Conservation (phyloP, 2,329 filamentous ascomycete species). For the Juglanconis oblonga region DNA sequence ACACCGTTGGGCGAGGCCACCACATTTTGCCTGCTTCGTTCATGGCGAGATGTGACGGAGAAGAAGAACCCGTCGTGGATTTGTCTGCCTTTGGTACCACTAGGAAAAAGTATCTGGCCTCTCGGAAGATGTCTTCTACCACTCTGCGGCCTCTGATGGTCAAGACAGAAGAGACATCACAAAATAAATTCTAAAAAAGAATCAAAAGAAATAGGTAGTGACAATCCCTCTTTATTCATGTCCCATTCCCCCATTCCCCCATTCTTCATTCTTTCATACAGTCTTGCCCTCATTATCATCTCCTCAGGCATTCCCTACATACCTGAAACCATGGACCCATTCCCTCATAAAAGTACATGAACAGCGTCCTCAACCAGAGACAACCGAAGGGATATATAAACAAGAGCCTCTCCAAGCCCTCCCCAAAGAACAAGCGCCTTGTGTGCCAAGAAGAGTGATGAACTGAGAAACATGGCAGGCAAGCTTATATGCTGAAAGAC, state of each 20-base stretch:
- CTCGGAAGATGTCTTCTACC: neutral
- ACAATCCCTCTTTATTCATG: constrained; percentile 6
- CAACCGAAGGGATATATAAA: neutral
- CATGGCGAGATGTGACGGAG: neutral
- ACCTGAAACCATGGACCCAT: constrained; percentile 2
- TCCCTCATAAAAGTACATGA: constrained; percentile 1
- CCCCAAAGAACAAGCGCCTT: neutral
- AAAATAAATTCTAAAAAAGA: neutral
- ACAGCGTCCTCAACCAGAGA: neutral
- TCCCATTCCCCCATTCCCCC: neutral
- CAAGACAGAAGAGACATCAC: neutral
- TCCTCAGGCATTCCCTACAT: constrained; percentile 1
- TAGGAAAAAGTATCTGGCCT: neutral
- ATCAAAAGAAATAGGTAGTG: neutral
- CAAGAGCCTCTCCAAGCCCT: neutral
- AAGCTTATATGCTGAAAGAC: neutral
- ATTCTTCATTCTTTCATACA: constrained; percentile 9
- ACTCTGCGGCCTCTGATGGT: neutral
- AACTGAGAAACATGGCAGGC: neutral
- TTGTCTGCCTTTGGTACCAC: neutral
- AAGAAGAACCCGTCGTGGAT: neutral
- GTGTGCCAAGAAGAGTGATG: neutral
- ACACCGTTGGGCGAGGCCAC: neutral
- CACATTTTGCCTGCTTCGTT: neutral
- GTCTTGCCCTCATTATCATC: neutral